These are phyloP conservation scores for Saprolegnia diclina DNA, from an alignment of 352 stramenopile genomes.

Conservation along the genomic window DNA sequence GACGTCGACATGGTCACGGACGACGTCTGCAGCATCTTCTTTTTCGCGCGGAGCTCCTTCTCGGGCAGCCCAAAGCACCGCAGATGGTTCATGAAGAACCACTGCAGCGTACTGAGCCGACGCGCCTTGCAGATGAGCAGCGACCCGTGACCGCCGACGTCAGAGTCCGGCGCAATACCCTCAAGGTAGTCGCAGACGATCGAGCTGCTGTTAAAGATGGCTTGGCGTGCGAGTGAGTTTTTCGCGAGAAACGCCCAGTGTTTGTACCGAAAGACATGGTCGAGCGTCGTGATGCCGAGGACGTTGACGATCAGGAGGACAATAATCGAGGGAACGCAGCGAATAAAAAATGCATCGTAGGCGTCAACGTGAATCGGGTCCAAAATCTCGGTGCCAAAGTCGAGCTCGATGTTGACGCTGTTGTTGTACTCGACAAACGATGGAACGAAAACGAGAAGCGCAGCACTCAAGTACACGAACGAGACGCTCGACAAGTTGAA, in stretches of 20 bases:
- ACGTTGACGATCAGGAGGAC: constrained; percentile 2
- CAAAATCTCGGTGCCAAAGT: background rate
- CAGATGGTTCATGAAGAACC: constrained; percentile 22
- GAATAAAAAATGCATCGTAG: constrained; percentile 16
- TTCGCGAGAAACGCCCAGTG: background rate
- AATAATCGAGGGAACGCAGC: background rate
- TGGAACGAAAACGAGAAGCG: constrained; percentile 9
- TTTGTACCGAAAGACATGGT: background rate
- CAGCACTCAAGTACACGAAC: background rate
- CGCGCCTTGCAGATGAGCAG: constrained; percentile 4
- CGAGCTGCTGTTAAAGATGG: constrained; percentile 10
- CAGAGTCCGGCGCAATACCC: background rate
- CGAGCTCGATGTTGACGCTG: background rate
- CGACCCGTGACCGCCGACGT: background rate
- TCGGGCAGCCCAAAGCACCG: constrained; percentile 18
- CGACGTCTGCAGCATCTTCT: background rate
- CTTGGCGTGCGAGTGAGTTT: constrained; percentile 16
- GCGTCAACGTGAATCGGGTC: background rate
- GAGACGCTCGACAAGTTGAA: constrained; percentile 19
- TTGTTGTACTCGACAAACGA: constrained; percentile 22
- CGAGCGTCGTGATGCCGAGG: background rate
- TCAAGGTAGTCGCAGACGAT: constrained; percentile 7
- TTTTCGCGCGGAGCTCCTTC: constrained; percentile 19
- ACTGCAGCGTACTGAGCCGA: constrained; percentile 20
- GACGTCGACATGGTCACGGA: background rate